Conservation (phyloP, 108 stramenopile genomes). For the Nitzschia inconspicua region DNA sequence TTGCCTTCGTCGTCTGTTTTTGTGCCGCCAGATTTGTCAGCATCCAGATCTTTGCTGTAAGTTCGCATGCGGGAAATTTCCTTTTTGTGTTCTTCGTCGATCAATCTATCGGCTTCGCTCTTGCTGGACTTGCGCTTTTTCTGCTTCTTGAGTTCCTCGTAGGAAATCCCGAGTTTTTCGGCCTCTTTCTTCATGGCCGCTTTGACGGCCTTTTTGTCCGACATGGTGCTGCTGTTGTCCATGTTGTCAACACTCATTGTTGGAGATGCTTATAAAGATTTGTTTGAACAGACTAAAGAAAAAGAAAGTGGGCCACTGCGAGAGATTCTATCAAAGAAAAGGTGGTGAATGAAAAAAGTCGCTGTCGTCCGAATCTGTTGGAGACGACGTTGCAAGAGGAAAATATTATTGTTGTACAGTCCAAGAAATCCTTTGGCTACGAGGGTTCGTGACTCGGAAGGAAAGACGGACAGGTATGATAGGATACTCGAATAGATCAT, state of each 20-base stretch:
- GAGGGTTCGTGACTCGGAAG: too few species aligned
- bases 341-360: too few species aligned
- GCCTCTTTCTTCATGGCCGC: constrained; percentile 72
- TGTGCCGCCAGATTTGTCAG: constrained; percentile 28
- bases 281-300: background rate
- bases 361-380: too few species aligned
- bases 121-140: constrained; percentile 41
- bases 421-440: too few species aligned
- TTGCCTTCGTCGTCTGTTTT: constrained; percentile 14
- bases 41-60: constrained; percentile 63
- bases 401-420: too few species aligned
- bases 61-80: constrained; percentile 78
- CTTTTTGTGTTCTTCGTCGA: constrained; percentile 47
- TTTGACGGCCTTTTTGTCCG: constrained; percentile 66
- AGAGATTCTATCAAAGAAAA: too few species aligned
- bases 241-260: constrained; percentile 11
- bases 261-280: background rate
- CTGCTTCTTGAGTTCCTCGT: constrained; percentile 61
- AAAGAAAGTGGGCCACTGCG: too few species aligned
- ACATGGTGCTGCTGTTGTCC: constrained; percentile 8
- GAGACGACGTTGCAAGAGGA: too few species aligned
- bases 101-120: constrained; percentile 50
- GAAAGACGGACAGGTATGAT: too few species aligned
- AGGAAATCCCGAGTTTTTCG: constrained; percentile 61
- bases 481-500: too few species aligned